These are phyloP conservation scores for Puya raimondii DNA, from an alignment of 176 grass and related monocot species.

Conservation along the genomic window DNA sequence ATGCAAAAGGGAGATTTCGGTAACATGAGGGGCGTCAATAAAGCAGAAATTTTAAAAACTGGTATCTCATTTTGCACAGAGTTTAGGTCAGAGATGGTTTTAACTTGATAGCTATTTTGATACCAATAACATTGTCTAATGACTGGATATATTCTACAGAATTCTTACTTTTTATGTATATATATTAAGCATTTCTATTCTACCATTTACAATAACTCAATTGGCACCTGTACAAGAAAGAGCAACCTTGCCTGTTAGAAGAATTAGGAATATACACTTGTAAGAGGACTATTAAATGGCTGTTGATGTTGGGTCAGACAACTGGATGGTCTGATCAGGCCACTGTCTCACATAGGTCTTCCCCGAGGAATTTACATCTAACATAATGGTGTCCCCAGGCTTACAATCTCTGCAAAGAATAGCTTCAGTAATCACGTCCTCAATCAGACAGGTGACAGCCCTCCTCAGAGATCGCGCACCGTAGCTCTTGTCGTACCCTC, in stretches of 20 bases:
- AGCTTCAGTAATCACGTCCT: slow-evolving; percentile 75
- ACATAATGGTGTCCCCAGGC: slow-evolving; percentile 60
- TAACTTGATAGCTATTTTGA: too few relatives aligned
- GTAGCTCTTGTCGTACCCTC: slow-evolving; percentile 77
- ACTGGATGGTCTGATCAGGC: slow-evolving; percentile 41
- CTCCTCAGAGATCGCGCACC: slow-evolving; percentile 71
- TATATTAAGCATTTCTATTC: too few relatives aligned
- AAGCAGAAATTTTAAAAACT: too few relatives aligned
- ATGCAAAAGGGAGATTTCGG: too few relatives aligned
- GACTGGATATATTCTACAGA: too few relatives aligned
- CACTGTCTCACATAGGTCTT: slow-evolving; percentile 41
- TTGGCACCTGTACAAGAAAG: slow-evolving; percentile 23
- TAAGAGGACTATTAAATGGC: slow-evolving; percentile 7
- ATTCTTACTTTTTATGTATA: too few relatives aligned
- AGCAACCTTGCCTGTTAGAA: slow-evolving; percentile 29
- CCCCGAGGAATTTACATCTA: slow-evolving; percentile 47
- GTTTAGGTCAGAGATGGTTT: too few relatives aligned
- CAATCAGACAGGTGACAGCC: slow-evolving; percentile 65
- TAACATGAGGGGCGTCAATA: too few relatives aligned
- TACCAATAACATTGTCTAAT: too few relatives aligned
- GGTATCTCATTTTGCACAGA: too few relatives aligned
- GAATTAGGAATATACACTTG: slow-evolving; percentile 12
- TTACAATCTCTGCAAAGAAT: slow-evolving; percentile 72
- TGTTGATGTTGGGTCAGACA: slow-evolving; percentile 46
- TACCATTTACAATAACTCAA: too few relatives aligned